Percentiles rank a stretch among this genome's conserved stretches.
Conservation (phyloP, 2,329 filamentous ascomycete genomes). For the Fusarium secorum region DNA sequence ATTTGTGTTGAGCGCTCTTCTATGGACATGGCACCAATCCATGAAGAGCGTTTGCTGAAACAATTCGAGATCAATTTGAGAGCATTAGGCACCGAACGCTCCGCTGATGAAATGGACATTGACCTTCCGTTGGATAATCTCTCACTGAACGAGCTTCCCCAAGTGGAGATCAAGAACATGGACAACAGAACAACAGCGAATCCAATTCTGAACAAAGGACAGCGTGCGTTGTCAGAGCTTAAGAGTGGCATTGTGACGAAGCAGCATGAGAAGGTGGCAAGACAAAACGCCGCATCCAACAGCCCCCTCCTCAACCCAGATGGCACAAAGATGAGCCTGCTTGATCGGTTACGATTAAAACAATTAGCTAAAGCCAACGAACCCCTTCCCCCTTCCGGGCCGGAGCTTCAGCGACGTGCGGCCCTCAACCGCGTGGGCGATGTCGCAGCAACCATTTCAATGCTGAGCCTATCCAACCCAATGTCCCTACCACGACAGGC, state of each 20-base stretch:
- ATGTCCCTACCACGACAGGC: constrained; percentile 64
- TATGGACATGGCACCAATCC: constrained; percentile 49
- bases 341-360: constrained; percentile 80
- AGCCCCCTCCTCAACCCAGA: constrained; percentile 51
- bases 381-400: constrained; percentile 62
- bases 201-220: constrained; percentile 69
- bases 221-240: constrained; percentile 73
- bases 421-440: constrained; percentile 75
- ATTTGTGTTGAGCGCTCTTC: constrained; percentile 66
- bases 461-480: constrained; percentile 65
- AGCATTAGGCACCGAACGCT: constrained; percentile 52
- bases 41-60: constrained; percentile 61
- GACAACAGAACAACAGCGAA: constrained; percentile 54
- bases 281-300: constrained; percentile 45
- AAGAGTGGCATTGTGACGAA: constrained; percentile 66
- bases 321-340: constrained; percentile 68
- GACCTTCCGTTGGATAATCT: constrained; percentile 44
- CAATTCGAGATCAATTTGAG: constrained; percentile 63
- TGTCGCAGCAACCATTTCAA: constrained; percentile 71
- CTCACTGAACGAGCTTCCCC: constrained; percentile 60
- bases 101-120: constrained; percentile 37
- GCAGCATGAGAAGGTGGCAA: constrained; percentile 56
- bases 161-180: constrained; percentile 48
- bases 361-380: constrained; percentile 66
- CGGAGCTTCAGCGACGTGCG: constrained; percentile 66